Evolutionary conservation across 2,329 filamentous ascomycete species (phyloP).

Genomic region (Fusarium burgessii): DNA sequence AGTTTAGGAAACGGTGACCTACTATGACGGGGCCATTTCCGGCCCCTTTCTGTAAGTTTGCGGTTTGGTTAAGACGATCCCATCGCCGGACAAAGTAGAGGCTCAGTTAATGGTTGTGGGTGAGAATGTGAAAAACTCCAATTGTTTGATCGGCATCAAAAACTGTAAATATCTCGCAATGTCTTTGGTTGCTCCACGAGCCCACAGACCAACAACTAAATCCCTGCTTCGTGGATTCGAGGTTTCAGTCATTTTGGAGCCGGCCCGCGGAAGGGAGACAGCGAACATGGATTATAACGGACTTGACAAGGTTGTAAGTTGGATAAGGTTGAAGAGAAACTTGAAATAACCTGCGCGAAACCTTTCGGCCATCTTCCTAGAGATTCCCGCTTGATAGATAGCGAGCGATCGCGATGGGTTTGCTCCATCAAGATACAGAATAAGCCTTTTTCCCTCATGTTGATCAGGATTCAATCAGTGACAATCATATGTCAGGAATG

Average conservation of each 20-base stretch:
- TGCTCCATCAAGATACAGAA: constrained; percentile 1
- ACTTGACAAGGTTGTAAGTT: constrained; percentile 14
- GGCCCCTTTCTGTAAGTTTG: constrained; percentile 36
- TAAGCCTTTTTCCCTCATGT: background rate
- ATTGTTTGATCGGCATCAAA: constrained; percentile 35
- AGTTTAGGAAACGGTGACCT: constrained; percentile 36
- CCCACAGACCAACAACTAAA: background rate
- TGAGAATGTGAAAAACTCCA: constrained; percentile 13
- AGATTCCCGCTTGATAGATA: background rate
- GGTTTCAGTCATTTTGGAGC: constrained; percentile 36
- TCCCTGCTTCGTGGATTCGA: constrained; percentile 19
- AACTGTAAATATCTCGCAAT: constrained; percentile 19
- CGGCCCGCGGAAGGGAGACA: constrained; percentile 28
- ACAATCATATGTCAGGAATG: constrained; percentile 20
- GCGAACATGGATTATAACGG: constrained; percentile 23
- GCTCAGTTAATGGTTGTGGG: constrained; percentile 22
- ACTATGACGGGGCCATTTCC: constrained; percentile 40
- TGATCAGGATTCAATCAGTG: background rate
- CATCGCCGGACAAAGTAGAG: background rate
- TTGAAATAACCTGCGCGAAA: constrained; percentile 3
- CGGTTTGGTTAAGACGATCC: constrained; percentile 16
- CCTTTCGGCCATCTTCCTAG: constrained; percentile 4
- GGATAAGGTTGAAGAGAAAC: constrained; percentile 9
- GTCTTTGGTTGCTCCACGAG: constrained; percentile 19
- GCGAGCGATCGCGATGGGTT: background rate